These are phyloP conservation scores for Schizosaccharomyces lindneri DNA, from an alignment of 805 yeast genomes.

Conservation along the genomic window DNA sequence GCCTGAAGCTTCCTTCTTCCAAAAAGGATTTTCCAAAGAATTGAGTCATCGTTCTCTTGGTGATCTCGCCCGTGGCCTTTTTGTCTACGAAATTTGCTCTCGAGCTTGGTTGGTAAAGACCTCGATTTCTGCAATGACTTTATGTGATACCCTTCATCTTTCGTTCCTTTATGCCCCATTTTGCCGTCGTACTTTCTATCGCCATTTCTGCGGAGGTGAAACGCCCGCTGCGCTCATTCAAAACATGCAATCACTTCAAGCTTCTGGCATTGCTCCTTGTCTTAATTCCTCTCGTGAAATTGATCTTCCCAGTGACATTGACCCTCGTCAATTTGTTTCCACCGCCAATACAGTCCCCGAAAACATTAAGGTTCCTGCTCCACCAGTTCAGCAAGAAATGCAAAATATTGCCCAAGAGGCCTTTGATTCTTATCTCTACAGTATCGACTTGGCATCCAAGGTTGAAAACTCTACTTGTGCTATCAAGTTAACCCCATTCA, in stretches of 20 bases:
- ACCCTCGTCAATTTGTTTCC: not conserved
- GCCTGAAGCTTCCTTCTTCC: not conserved
- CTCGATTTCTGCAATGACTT: not conserved
- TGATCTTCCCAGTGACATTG: not conserved
- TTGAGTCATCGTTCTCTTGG: not conserved
- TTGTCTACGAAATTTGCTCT: not conserved
- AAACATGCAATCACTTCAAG: not conserved
- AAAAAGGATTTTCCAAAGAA: not conserved
- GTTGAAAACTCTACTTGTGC: not conserved
- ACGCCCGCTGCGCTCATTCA: not conserved
- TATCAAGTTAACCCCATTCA: not conserved
- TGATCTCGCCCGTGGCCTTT: not conserved
- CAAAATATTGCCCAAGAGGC: not conserved
- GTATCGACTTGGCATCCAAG: not conserved
- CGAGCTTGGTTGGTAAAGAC: not conserved
- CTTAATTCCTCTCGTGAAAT: not conserved
- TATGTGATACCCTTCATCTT: not conserved
- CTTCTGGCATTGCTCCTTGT: not conserved
- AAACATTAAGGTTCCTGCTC: not conserved
- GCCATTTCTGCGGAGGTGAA: conserved; percentile 1
- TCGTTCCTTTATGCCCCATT: not conserved
- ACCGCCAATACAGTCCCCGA: not conserved
- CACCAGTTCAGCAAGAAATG: not conserved
- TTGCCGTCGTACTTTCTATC: not conserved
- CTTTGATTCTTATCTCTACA: not conserved